Evolutionary conservation across 495 filamentous ascomycete genomes (phyloP).

Genomic region (Polyplosphaeria fusca): DNA sequence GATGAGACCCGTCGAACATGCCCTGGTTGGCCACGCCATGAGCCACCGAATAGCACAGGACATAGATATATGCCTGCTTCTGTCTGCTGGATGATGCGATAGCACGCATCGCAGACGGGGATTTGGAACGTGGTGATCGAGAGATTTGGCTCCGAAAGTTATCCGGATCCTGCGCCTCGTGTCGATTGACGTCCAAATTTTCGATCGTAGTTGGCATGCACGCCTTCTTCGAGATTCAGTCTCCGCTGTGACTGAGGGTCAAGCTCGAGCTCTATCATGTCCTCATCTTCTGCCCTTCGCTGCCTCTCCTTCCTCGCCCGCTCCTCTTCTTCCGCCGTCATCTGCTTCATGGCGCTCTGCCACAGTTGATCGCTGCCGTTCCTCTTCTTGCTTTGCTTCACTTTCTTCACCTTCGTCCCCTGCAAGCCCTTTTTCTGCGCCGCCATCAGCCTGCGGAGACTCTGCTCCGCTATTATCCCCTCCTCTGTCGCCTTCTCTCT

Average conservation of each 20-base stretch:
- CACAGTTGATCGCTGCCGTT: slow-evolving; percentile 30
- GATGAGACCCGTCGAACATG: too few relatives aligned
- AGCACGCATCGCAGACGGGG: too few relatives aligned
- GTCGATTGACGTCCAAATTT: slow-evolving; percentile 36
- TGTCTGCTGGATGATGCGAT: too few relatives aligned
- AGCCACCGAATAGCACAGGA: too few relatives aligned
- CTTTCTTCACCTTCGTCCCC: slow-evolving; percentile 20
- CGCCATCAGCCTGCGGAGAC: slow-evolving; percentile 62
- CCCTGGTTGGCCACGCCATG: too few relatives aligned
- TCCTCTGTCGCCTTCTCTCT: slow-evolving; percentile 70
- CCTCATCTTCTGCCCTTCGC: slow-evolving; percentile 12
- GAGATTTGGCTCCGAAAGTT: too few relatives aligned
- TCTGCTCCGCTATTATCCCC: slow-evolving; percentile 70
- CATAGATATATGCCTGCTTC: too few relatives aligned
- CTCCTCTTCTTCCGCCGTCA: slow-evolving; percentile 37
- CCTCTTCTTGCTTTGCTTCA: slow-evolving; percentile 11
- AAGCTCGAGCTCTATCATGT: background rate
- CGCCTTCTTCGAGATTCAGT: slow-evolving; percentile 28
- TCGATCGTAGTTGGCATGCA: slow-evolving; percentile 41
- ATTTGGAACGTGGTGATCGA: too few relatives aligned
- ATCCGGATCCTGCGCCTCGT: background rate
- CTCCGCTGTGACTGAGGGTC: background rate
- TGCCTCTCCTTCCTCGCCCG: slow-evolving; percentile 10
- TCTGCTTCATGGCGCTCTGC: slow-evolving; percentile 35
- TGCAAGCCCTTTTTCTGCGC: slow-evolving; percentile 41